Conservation (phyloP, 495 filamentous ascomycete genomes). For the Talaromyces thailandensis region DNA sequence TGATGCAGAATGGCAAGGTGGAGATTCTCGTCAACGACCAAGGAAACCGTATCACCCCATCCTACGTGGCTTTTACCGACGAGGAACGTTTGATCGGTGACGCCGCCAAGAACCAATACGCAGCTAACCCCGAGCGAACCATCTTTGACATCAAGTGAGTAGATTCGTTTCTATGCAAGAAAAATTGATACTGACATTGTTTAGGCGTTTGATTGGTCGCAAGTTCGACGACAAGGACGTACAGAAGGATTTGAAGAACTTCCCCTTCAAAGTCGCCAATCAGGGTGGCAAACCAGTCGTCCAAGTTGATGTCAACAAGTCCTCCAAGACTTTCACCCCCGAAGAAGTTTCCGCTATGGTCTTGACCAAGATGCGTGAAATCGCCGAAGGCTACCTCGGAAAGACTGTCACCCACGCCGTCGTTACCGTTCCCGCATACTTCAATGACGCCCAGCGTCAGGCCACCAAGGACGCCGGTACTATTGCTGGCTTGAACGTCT, state of each 20-base stretch:
- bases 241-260: constrained; percentile 79
- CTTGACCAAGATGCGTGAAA: constrained; percentile 94
- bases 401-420: constrained; percentile 96
- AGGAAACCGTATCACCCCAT: constrained; percentile 98
- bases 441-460: constrained; percentile 98
- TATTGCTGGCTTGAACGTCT: constrained; percentile 91
- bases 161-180: not conserved
- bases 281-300: constrained; percentile 78
- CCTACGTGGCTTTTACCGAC: constrained; percentile 97
- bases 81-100: constrained; percentile 97
- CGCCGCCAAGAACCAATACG: constrained; percentile 98
- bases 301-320: constrained; percentile 65
- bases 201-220: constrained; percentile 80
- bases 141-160: constrained; percentile 92
- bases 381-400: constrained; percentile 85
- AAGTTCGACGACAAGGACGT: constrained; percentile 82
- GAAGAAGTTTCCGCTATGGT: constrained; percentile 86
- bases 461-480: constrained; percentile 96
- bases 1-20: constrained; percentile 98
- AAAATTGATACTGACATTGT: constrained; percentile 8
- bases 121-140: constrained; percentile 80
- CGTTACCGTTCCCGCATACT: constrained; percentile 96
- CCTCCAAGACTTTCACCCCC: constrained; percentile 70
- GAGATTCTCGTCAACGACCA: constrained; percentile 96
- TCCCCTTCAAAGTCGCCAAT: constrained; percentile 78